Base-by-base conservation (phyloP, 202 grass and related monocot genomes). In the Musa balbisiana region DNA sequence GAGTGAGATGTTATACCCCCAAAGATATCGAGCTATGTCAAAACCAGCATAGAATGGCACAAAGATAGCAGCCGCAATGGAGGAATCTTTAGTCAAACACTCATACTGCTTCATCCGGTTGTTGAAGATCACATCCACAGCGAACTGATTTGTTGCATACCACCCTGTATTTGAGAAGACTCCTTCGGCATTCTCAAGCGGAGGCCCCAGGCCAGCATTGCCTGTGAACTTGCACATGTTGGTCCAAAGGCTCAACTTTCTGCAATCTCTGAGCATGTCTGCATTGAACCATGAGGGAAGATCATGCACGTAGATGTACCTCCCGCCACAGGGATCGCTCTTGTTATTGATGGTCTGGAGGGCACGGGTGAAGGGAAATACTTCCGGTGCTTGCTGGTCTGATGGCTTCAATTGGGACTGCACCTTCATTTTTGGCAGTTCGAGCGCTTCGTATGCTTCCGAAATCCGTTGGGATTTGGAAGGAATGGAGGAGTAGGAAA, bases 91-190 rank as follows among this genome's bases (percentile, higher is more conserved):
- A 65, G 95, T 99, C 25, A 99, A 83, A 82, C 95, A 99, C 24
- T 99, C 87, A 21, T 99, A 99, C 84, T 95, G 95, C 80, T 88
- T 99, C 95, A 95, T 99, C 73, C 95, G 79, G 87, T 95, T 94
- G 77, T 74, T 81, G 82, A 99, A 99, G 79, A 99, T 92, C 26
- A 99, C 95, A 55, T 99, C 95, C 1, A 99, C 95, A 0, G 87
- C 55, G 10, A 99, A 99, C 29, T 99, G 95, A 73, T 99, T 99
- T 19, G 95, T 99, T 22, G 83, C 95, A 14, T 95, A 92, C 95
- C 95, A 99, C 10, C 95, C 91, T 17, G 87, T 92, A 82, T 84
- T 80, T 16, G 91, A 99, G 89, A 95, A 99, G 11, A 99, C 95
- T 1, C 91, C 89, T 14, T 91, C 89, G 9, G 82, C 80, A 69